phyloP scores from a whole-genome alignment of 768 basidiomycete genomes.

The Termitomyces sp. region DNA sequence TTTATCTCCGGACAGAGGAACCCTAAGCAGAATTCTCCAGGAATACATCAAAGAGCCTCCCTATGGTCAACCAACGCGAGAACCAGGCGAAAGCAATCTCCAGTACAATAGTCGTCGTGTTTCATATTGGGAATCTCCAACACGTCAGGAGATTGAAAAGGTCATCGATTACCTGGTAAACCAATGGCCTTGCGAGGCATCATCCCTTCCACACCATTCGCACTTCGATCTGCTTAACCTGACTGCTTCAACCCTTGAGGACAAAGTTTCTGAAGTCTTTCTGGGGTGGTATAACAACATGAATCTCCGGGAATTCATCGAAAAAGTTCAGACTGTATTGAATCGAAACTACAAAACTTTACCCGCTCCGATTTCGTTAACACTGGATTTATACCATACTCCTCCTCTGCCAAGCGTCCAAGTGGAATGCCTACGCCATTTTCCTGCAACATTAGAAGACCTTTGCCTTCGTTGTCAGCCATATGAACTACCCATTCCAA shows the following conservation, averaged over 20 bases:
- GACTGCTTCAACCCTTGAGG: not conserved
- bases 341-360: not conserved
- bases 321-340: slow-evolving; percentile 12
- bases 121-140: not conserved
- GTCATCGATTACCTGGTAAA: slow-evolving; percentile 8
- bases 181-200: slow-evolving; percentile 19
- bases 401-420: not conserved
- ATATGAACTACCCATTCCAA: not conserved
- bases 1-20: slow-evolving; percentile 11
- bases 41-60: not conserved
- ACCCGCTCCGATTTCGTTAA: not conserved
- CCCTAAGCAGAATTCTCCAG: slow-evolving; percentile 1
- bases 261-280: slow-evolving; percentile 1
- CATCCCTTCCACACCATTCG: not conserved
- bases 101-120: slow-evolving; percentile 4
- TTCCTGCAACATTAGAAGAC: not conserved
- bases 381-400: not conserved
- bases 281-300: slow-evolving; percentile 12
- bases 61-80: not conserved
- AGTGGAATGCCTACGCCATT: not conserved
- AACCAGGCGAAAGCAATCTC: not conserved
- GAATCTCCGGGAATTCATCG: slow-evolving; percentile 10
- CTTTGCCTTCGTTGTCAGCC: not conserved
- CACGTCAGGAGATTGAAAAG: slow-evolving; percentile 3
- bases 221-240: not conserved